Evolutionary conservation across 306 rosid genomes (phyloP).

Genomic region (Sindora glabra): DNA sequence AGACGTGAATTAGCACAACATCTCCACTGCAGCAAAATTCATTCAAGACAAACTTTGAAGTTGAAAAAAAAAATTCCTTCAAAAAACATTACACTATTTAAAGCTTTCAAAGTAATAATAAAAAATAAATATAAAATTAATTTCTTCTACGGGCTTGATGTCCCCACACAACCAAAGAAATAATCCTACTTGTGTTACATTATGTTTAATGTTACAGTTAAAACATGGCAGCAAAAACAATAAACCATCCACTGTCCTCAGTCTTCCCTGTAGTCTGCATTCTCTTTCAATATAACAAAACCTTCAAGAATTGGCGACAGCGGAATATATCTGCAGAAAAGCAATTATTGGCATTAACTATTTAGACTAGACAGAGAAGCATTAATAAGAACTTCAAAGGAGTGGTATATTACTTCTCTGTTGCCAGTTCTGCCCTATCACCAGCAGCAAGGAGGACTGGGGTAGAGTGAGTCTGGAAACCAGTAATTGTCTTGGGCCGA

Average conservation of each 20-base stretch:
- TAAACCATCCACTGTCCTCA: slow-evolving; percentile 14
- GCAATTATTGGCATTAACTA: neutral
- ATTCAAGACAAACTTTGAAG: no score
- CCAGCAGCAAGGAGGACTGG: slow-evolving; percentile 99
- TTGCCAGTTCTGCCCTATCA: slow-evolving; percentile 92
- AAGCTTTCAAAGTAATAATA: no score
- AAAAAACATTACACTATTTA: no score
- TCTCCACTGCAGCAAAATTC: no score
- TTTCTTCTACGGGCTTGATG: no score
- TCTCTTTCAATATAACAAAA: slow-evolving; percentile 82
- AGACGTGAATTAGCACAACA: no score
- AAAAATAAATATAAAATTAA: no score
- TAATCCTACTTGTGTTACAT: no score
- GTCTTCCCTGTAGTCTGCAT: slow-evolving; percentile 87
- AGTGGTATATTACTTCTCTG: slow-evolving; percentile 60
- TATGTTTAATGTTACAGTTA: no score
- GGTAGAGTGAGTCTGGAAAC: slow-evolving; percentile 94
- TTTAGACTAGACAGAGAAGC: neutral
- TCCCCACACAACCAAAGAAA: no score
- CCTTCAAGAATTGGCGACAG: slow-evolving; percentile 94
- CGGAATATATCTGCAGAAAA: slow-evolving; percentile 74
- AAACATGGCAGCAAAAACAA: no score
- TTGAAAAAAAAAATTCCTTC: no score
- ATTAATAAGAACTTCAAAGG: neutral
- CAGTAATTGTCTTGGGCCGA: slow-evolving; percentile 93